Evolutionary conservation across 139 green algal genomes (phyloP), one percentile per base, ranked within the genome.

Genomic region (Dunaliella primolecta): DNA sequence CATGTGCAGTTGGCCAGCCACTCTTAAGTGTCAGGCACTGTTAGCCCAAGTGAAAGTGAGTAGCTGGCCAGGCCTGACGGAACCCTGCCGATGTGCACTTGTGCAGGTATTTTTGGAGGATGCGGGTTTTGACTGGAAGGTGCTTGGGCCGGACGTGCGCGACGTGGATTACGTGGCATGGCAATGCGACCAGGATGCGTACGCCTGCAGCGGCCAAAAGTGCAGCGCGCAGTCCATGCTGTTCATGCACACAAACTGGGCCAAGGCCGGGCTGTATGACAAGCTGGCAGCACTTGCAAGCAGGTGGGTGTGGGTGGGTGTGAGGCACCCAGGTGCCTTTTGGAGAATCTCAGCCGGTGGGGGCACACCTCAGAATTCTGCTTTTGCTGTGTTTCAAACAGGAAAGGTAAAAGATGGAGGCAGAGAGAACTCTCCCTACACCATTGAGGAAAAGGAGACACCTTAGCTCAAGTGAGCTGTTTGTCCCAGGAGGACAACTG

Each of bases 121-220:
- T 84, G 97, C 97, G 0, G 97, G 97, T 0, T 99, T 98, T 84
- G 97, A 99, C 91, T 99, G 97, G 97, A 99, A 99, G 91, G 82
- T 98, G 23, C 90, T 98, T 55, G 96, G 96, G 2, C 95, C 95
- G 0, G 95, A 98, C 85, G 89, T 95, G 35, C 24, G 78, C 1
- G 84, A 95, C 35, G 25, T 94, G 15, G 94, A 97, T 37, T 98
- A 98, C 79, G 94, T 98, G 75, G 95, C 97, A 1, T 98, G 95
- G 95, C 90, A 96, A 90, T 97, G 94, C 82, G 97, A 99, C 87
- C 97, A 99, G 90, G 97, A 99, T 77, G 97, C 97, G 0, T 99
- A 99, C 81, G 95, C 97, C 0, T 98, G 93, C 94, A 94, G 81
- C 70, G 97, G 97, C 0, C 97, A 99, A 89, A 99, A 99, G 91